These are phyloP conservation scores for Nymphaea colorata DNA, from an alignment of 164 flowering plant species.

Conservation along the genomic window DNA sequence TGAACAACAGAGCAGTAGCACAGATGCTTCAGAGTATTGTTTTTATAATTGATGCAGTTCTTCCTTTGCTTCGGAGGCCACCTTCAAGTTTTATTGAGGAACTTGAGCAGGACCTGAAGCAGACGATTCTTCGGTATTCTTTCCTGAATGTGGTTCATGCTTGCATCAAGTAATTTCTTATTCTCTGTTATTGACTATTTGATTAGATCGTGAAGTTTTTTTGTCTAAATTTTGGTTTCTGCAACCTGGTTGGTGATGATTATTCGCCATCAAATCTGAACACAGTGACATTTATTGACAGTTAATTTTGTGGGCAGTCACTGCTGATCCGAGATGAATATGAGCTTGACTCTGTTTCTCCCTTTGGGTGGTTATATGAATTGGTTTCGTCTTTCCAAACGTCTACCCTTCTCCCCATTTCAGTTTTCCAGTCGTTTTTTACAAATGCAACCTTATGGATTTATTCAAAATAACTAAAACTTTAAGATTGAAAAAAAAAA, in stretches of 20 bases:
- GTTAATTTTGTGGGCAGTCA: no score
- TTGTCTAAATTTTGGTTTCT: not conserved
- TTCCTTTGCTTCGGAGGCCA: conserved; percentile 76
- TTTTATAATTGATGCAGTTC: conserved; percentile 71
- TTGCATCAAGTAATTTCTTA: conserved; percentile 65
- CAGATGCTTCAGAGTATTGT: conserved; percentile 81
- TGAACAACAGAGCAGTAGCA: conserved; percentile 69
- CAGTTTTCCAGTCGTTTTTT: no score
- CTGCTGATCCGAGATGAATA: no score
- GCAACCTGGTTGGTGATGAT: not conserved
- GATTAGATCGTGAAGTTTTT: not conserved
- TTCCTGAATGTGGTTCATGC: conserved; percentile 94
- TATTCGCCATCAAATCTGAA: no score
- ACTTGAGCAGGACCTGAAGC: conserved; percentile 86
- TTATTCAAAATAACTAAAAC: no score
- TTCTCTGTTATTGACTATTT: not conserved
- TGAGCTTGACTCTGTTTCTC: no score
- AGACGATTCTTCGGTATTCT: conserved; percentile 92
- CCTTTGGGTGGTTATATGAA: no score
- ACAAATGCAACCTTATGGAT: no score
- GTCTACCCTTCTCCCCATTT: no score
- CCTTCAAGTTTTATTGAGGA: conserved; percentile 68
- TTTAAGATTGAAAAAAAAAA: no score
- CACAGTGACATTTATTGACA: no score
- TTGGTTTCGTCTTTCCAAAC: no score